Conservation (phyloP, 2,329 filamentous ascomycete genomes). For the Biscogniauxia sp. region DNA sequence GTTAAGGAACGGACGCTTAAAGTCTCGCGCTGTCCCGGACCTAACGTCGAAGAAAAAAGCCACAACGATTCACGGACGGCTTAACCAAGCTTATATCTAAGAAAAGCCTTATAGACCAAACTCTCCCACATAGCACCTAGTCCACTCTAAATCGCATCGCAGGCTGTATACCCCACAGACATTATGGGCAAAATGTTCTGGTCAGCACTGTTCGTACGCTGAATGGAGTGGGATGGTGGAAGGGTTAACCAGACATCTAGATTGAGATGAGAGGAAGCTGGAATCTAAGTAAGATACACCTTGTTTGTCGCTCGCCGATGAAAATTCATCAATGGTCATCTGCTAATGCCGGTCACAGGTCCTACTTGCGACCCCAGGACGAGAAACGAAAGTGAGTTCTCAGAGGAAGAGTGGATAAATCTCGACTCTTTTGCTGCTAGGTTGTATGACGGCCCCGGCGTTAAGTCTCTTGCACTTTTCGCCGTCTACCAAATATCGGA, state of each 20-base stretch:
- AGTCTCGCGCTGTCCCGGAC: too few species aligned
- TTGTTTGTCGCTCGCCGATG: too few species aligned
- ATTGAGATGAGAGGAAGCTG: slow-evolving; percentile 6
- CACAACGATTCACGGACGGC: slow-evolving; percentile 6
- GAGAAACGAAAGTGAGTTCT: too few species aligned
- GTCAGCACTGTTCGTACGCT: slow-evolving; percentile 5
- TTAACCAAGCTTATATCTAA: background rate
- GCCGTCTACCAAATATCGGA: too few species aligned
- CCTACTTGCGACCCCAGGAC: too few species aligned
- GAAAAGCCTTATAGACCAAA: slow-evolving; percentile 3
- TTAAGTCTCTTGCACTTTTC: too few species aligned
- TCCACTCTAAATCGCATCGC: slow-evolving; percentile 5
- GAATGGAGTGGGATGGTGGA: slow-evolving; percentile 6
- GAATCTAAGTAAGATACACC: slow-evolving; percentile 1
- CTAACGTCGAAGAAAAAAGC: background rate
- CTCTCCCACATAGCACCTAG: slow-evolving; percentile 4
- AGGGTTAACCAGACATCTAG: slow-evolving; percentile 4
- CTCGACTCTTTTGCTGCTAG: too few species aligned
- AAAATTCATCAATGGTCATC: too few species aligned
- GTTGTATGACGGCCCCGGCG: too few species aligned
- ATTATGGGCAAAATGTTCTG: slow-evolving; percentile 6
- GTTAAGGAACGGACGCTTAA: too few species aligned
- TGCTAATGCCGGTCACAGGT: too few species aligned
- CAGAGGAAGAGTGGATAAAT: too few species aligned
- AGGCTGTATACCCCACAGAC: slow-evolving; percentile 5